phyloP scores from a whole-genome alignment of 2,329 filamentous ascomycete species.

The Drechslerella dactyloides region DNA sequence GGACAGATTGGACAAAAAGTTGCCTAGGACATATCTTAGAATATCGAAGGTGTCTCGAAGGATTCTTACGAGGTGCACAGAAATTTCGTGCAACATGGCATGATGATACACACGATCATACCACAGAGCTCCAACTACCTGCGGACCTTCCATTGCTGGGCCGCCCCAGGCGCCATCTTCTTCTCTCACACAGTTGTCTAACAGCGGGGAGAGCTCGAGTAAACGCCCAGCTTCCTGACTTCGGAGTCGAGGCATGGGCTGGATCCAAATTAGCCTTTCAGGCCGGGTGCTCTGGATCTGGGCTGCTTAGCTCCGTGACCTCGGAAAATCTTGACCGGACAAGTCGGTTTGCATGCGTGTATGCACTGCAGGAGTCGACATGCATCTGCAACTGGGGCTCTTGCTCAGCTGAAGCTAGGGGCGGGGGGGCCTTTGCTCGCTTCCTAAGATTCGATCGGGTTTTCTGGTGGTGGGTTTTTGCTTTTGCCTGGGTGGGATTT shows the following conservation, averaged over 20 bases:
- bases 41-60: neutral
- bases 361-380: constrained; percentile 1
- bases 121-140: constrained; percentile 35
- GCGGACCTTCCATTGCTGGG: constrained; percentile 46
- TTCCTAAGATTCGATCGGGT: constrained; percentile 45
- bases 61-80: constrained; percentile 10
- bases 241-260: constrained; percentile 47
- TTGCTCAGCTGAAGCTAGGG: constrained; percentile 38
- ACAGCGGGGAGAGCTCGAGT: constrained; percentile 20
- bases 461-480: constrained; percentile 17
- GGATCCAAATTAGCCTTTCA: constrained; percentile 18
- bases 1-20: neutral
- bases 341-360: too few relatives aligned
- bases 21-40: constrained; percentile 6
- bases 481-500: constrained; percentile 26
- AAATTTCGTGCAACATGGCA: constrained; percentile 41
- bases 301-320: constrained; percentile 28
- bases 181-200: constrained; percentile 23
- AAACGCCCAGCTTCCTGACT: constrained; percentile 22
- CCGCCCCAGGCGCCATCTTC: constrained; percentile 8
- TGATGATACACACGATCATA: constrained; percentile 15
- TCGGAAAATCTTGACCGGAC: constrained; percentile 34
- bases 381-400: constrained; percentile 6
- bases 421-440: constrained; percentile 24
- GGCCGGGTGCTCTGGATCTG: constrained; percentile 19